Percentiles rank a stretch among this genome's conserved stretches.
Conservation (phyloP, 495 filamentous ascomycete species). For the Penicillium coprophilum region DNA sequence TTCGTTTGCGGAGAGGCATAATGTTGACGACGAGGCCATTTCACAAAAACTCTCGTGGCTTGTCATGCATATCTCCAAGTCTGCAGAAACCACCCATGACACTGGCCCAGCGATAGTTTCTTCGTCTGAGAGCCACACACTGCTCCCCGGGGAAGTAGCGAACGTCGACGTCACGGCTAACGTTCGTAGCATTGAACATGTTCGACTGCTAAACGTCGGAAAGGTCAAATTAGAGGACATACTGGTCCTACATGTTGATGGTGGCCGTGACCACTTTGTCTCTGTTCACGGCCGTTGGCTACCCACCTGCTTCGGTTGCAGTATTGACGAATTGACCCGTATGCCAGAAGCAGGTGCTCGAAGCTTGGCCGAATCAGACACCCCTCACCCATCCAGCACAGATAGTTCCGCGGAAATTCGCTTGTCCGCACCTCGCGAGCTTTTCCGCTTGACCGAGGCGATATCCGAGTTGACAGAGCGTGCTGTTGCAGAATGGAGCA, state of each 20-base stretch:
- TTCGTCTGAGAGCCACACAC: constrained; percentile 48
- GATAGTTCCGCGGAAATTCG: constrained; percentile 51
- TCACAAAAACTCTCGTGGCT: constrained; percentile 62
- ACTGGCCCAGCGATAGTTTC: constrained; percentile 29
- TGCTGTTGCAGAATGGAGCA: constrained; percentile 77
- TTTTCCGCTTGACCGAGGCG: constrained; percentile 83
- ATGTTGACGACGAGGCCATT: constrained; percentile 42
- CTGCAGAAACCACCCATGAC: constrained; percentile 34
- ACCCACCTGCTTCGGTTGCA: constrained; percentile 78
- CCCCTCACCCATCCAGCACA: constrained; percentile 21
- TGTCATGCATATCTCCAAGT: constrained; percentile 56
- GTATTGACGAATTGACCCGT: constrained; percentile 76
- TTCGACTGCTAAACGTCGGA: constrained; percentile 69
- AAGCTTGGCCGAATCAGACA: constrained; percentile 39
- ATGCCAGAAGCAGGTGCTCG: constrained; percentile 76
- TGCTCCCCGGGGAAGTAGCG: constrained; percentile 81
- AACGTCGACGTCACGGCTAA: constrained; percentile 64
- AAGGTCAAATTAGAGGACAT: constrained; percentile 73
- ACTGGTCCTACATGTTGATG: constrained; percentile 79
- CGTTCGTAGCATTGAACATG: constrained; percentile 61
- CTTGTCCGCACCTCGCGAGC: constrained; percentile 75
- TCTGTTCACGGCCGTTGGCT: constrained; percentile 75
- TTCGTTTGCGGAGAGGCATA: constrained; percentile 68
- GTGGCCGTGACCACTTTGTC: constrained; percentile 90
- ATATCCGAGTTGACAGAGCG: constrained; percentile 74